phyloP scores from a whole-genome alignment of 1,284 basidiomycete genomes.

The Stygiomarasmius scandens region DNA sequence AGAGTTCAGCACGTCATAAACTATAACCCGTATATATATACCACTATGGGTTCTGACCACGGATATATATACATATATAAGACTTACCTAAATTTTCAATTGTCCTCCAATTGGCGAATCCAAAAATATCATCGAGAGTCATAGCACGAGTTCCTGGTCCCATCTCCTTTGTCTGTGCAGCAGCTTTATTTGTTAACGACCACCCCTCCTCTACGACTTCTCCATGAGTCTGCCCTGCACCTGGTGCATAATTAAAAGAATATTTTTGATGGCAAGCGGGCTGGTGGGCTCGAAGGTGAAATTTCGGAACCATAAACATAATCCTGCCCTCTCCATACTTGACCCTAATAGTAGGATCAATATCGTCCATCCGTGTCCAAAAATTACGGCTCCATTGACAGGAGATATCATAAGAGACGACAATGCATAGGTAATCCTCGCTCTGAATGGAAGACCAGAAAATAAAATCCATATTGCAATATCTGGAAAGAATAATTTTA shows the following conservation, averaged over 20 bases:
- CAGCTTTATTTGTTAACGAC: constrained; percentile 12
- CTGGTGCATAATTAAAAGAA: constrained; percentile 13
- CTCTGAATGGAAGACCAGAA: not conserved
- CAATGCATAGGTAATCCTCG: not conserved
- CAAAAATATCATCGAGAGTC: no score
- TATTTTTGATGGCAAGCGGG: constrained; percentile 12
- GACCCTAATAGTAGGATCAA: not conserved
- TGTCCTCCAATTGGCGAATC: no score
- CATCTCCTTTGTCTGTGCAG: constrained; percentile 11
- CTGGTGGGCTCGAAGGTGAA: constrained; percentile 18
- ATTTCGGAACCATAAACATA: constrained; percentile 16
- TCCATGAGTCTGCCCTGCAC: constrained; percentile 18
- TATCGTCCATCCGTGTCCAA: not conserved
- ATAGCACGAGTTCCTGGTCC: no score
- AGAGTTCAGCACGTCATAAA: constrained; percentile 13
- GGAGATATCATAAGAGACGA: constrained; percentile 1
- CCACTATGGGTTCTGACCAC: constrained; percentile 13
- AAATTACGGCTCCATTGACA: constrained; percentile 7
- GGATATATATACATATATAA: constrained; percentile 5
- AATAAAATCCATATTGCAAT: constrained; percentile 4
- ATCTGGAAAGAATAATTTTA: not conserved
- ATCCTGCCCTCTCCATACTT: not conserved
- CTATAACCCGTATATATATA: constrained; percentile 17
- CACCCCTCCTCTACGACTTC: constrained; percentile 12
- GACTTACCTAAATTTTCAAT: no score